Evolutionary conservation across 2,329 filamentous ascomycete species (phyloP).

Genomic region (Cladophialophora chaetospira): DNA sequence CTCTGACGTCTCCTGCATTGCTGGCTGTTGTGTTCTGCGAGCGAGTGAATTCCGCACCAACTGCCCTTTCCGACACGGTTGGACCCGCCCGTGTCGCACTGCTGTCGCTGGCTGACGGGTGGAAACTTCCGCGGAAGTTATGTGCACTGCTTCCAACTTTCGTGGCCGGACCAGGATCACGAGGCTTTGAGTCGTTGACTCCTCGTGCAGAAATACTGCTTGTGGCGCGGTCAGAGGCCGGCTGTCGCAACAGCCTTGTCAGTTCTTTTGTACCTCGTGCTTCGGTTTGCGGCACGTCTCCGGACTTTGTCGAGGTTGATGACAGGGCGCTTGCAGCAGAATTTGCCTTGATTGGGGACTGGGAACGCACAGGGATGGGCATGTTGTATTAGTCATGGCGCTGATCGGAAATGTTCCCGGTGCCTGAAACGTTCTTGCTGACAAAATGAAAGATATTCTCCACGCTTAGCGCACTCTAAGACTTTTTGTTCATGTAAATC

Average conservation of each 20-base stretch:
- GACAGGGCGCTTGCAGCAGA: background rate
- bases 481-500: background rate
- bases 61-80: background rate
- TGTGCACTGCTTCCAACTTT: background rate
- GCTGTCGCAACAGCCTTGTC: conserved; percentile 6
- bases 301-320: background rate
- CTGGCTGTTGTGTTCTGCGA: background rate
- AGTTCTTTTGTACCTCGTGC: conserved; percentile 11
- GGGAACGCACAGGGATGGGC: conserved; percentile 4
- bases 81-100: conserved; percentile 1
- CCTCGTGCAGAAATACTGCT: background rate
- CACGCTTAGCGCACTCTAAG: background rate
- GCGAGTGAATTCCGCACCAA: conserved; percentile 1
- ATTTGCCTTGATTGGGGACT: conserved; percentile 9
- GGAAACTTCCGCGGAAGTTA: background rate
- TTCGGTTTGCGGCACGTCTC: background rate
- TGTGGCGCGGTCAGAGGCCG: conserved; percentile 15
- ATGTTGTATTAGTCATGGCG: conserved; percentile 14
- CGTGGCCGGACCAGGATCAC: background rate
- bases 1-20: background rate
- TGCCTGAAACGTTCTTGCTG: background rate
- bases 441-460: background rate
- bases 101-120: conserved; percentile 5
- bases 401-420: background rate
- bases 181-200: conserved; percentile 2